Evolutionary conservation across 352 stramenopile genomes (phyloP).

Genomic region (Pythium diclinum): DNA sequence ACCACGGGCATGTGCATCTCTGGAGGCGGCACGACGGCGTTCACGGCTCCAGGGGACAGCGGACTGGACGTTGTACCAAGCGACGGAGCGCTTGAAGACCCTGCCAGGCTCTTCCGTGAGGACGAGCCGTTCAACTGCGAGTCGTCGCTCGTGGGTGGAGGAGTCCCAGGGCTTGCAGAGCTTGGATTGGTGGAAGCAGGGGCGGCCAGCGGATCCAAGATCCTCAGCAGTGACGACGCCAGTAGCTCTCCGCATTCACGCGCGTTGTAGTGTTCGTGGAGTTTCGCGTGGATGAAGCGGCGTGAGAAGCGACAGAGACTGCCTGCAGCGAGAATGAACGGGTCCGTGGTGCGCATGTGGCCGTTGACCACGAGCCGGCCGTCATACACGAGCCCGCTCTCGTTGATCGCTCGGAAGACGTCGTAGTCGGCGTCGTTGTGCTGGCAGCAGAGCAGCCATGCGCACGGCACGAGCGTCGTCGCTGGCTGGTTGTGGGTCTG

Average conservation of each 20-base stretch:
- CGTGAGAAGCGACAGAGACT: conserved; percentile 78
- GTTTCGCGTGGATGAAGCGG: conserved; percentile 70
- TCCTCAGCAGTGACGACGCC: conserved; percentile 51
- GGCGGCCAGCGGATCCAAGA: conserved; percentile 52
- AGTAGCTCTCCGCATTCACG: conserved; percentile 77
- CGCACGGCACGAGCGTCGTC: conserved; percentile 35
- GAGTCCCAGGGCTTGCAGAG: background rate
- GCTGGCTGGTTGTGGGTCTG: background rate
- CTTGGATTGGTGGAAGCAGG: background rate
- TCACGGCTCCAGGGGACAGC: background rate
- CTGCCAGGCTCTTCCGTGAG: conserved; percentile 17
- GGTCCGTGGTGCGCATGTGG: conserved; percentile 82
- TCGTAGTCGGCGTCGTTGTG: conserved; percentile 84
- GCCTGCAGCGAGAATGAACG: conserved; percentile 64
- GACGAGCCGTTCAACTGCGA: background rate
- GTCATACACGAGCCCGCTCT: conserved; percentile 91
- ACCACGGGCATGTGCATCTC: conserved; percentile 74
- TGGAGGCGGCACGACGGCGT: conserved; percentile 45
- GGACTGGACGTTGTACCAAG: background rate
- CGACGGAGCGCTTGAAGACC: conserved; percentile 18
- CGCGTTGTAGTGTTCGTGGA: conserved; percentile 75
- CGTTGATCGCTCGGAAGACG: conserved; percentile 89
- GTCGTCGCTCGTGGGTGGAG: conserved; percentile 5
- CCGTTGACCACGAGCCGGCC: conserved; percentile 88
- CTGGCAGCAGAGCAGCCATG: conserved; percentile 81